phyloP scores from a whole-genome alignment of 495 filamentous ascomycete species.

The Cudoniella acicularis region DNA sequence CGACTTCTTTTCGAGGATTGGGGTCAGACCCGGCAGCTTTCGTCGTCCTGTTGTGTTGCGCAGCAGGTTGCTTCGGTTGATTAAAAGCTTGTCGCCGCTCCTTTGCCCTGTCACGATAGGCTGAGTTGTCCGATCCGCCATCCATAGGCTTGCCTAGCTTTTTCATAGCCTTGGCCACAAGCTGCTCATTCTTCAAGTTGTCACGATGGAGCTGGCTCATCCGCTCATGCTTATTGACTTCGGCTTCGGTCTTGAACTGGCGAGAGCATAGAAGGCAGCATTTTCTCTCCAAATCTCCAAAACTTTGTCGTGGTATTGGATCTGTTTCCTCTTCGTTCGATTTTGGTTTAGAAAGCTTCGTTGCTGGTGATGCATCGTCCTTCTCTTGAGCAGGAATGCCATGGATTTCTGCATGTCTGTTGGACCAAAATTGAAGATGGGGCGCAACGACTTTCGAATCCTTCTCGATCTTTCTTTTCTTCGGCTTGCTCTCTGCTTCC shows the following conservation, averaged over 20 bases:
- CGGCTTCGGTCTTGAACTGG: slow-evolving; percentile 63
- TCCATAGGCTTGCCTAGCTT: slow-evolving; percentile 54
- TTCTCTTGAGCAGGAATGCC: slow-evolving; percentile 37
- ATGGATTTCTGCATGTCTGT: slow-evolving; percentile 81
- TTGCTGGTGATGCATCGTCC: slow-evolving; percentile 16
- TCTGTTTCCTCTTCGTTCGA: slow-evolving; percentile 16
- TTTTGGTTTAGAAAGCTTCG: slow-evolving; percentile 19
- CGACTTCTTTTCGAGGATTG: slow-evolving; percentile 18
- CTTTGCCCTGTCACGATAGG: slow-evolving; percentile 79
- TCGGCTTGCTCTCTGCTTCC: slow-evolving; percentile 50
- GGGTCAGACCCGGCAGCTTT: slow-evolving; percentile 3
- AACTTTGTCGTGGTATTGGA: slow-evolving; percentile 51
- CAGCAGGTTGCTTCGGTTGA: slow-evolving; percentile 54
- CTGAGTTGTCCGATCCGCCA: slow-evolving; percentile 30
- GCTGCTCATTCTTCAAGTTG: slow-evolving; percentile 60
- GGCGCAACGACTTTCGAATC: slow-evolving; percentile 54
- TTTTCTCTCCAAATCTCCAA: slow-evolving; percentile 63
- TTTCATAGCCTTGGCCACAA: slow-evolving; percentile 53
- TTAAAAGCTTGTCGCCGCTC: slow-evolving; percentile 76
- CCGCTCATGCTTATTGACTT: slow-evolving; percentile 73
- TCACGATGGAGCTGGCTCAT: slow-evolving; percentile 68
- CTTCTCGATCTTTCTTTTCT: slow-evolving; percentile 65
- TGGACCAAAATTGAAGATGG: slow-evolving; percentile 85
- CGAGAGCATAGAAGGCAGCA: slow-evolving; percentile 77
- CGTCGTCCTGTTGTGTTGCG: slow-evolving; percentile 37